Base-by-base conservation (phyloP, 2,329 filamentous ascomycete species). In the Fusarium subtropicale region DNA sequence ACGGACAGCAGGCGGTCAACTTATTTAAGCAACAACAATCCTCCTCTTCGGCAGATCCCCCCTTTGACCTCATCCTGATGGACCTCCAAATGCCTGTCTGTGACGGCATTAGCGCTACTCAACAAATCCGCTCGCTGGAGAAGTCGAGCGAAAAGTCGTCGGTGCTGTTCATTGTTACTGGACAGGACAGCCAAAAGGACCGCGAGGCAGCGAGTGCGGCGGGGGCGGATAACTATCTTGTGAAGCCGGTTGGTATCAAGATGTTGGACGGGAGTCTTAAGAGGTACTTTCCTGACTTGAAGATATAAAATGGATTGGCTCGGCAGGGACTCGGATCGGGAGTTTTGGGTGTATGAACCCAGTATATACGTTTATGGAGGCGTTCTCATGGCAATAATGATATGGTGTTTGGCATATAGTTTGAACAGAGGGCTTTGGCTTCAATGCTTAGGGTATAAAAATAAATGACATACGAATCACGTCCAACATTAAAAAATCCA, bases 1-100 rank as follows among this genome's bases (percentile, higher is more conserved):
- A 85, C 42, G 83, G 83, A 3, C 73, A 77, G 20, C 78, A 84
- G 71, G 83, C 83, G 3, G 78, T 85, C 12, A 76, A 81, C 2
- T 47, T 73, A 1, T 76, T 75, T 30, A 48, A 50, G 3, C 39
- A 68, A n/a, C 68, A 75, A 7, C 74, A 76, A 24, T 6, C 39
- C 3, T 41, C 50, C 1, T 8, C 54, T 3, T 39, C 50, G 2
- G 24, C 54, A 12, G 58, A 47, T 33, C 22, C 45, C 5, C 24
- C 61, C 1, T 66, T 76, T 3, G 64, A 70, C 26, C 63, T 76
- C 10, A 65, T 76, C 3, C 63, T 76, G 1, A 76, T 76, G 75
- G 75, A 76, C 20, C 34, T 76, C 0, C 75, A 76, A 45, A 76
- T 76, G 75, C 75, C 75, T 9, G 54, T 76, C 1, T 75, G 75